Base-by-base conservation (phyloP, 2,329 filamentous ascomycete genomes). In the Aaosphaeria arxii region DNA sequence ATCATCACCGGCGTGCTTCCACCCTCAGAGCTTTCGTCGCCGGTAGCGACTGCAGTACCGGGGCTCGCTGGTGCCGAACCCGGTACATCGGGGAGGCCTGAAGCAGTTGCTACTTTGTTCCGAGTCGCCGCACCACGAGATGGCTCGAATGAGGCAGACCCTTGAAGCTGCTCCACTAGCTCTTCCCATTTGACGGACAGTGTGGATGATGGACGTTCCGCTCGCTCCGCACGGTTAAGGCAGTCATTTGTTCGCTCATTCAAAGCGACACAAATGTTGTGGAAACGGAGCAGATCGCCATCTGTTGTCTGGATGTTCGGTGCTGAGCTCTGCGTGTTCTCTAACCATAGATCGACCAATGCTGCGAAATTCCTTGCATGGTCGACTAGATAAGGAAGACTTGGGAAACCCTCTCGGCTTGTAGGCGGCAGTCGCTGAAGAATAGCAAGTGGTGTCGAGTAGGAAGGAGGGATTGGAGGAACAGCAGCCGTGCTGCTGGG, bases 371-470 rank as follows among this genome's bases (percentile, higher is more conserved):
- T 91, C 52, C 89, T 84, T 6, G 91, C 84, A 53, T 91, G 86
- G 58, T 99, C 94, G 52, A 99, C 88, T 4, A 99, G 80, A 66
- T 95, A 96, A 1, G 94, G 94, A 11, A 99, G 77, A 41, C 89
- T 94, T 0, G 91, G 92, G 60, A 96, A 96, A 0, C 94, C 94
- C 73, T 99, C 94, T 47, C 89, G 83, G 6, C 89, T 89, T 1
- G 86, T 86, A 7, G 86, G 83, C 6, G 89, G 87, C 11, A 97
- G 74, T 1, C 94, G 87, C 40, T 86, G 85, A 39, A 95, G 81
- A 52, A 99, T 97, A 7, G 91, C 91, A 46, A 94, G 84, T 0
- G 94, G 94, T 0, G 94, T 96, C 43, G 89, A 91, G 72, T 97
- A 99, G 2, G 89, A 90, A 1, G 91, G 87, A 1, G 89, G 88